phyloP scores from a whole-genome alignment of 176 grass and related monocot species.

The Leersia perrieri region DNA sequence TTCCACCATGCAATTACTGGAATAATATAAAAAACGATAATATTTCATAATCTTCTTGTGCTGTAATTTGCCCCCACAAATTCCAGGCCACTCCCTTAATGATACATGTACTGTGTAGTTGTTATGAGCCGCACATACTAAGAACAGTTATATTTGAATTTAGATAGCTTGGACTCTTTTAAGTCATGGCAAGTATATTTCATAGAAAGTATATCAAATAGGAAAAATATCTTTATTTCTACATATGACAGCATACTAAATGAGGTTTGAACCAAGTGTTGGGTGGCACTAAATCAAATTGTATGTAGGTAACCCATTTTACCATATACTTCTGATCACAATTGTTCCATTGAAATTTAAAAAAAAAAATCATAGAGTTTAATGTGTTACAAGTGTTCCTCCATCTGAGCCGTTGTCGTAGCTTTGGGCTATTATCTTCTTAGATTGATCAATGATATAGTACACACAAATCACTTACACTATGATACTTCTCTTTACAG shows the following conservation, averaged over 20 bases:
- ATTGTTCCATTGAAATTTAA: not conserved
- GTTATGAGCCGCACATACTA: not conserved
- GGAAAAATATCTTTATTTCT: not conserved
- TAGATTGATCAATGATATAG: constrained; percentile 10
- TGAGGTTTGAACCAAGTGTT: not conserved
- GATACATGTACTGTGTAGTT: no score
- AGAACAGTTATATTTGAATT: constrained; percentile 13
- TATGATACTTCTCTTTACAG: constrained; percentile 45
- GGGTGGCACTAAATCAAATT: not conserved
- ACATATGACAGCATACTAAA: not conserved
- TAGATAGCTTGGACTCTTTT: not conserved
- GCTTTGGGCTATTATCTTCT: not conserved
- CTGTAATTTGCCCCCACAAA: not conserved
- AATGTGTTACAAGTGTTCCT: not conserved
- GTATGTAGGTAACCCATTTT: not conserved
- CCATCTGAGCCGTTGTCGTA: not conserved
- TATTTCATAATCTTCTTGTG: not conserved
- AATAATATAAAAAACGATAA: constrained; percentile 20
- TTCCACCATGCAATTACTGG: constrained; percentile 18
- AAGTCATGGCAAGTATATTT: not conserved
- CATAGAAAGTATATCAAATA: not conserved
- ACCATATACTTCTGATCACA: not conserved
- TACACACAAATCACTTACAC: constrained; percentile 7
- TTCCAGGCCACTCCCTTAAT: not conserved
- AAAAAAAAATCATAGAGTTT: not conserved